phyloP scores from a whole-genome alignment of 75 land plant species.

The Pinus tabuliformis region DNA sequence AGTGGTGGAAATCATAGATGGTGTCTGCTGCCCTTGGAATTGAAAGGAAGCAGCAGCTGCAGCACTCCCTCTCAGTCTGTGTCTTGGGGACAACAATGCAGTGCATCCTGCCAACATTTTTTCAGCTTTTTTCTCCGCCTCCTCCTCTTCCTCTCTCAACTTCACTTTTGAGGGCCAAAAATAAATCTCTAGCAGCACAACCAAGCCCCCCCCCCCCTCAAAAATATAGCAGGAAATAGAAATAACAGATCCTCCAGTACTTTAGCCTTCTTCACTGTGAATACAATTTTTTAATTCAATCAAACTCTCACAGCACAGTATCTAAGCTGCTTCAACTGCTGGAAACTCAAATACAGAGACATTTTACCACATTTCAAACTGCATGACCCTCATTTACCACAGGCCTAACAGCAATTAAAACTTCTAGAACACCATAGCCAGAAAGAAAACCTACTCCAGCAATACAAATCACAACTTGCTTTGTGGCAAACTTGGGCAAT shows the following conservation, averaged over 20 bases:
- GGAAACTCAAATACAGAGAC: not conserved
- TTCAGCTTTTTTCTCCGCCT: not conserved
- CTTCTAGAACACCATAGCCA: not conserved
- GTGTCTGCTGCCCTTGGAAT: slow-evolving; percentile 5
- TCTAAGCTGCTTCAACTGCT: not conserved
- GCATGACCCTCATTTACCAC: not conserved
- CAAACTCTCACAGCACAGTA: not conserved
- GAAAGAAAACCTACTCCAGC: not conserved
- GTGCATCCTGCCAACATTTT: slow-evolving; percentile 12
- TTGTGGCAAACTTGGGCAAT: not conserved
- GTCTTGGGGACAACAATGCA: slow-evolving; percentile 6
- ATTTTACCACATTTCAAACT: not conserved
- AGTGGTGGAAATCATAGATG: not conserved
- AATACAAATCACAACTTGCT: not conserved
- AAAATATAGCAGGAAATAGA: not conserved
- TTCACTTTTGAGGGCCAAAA: not conserved
- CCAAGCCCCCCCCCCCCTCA: not conserved
- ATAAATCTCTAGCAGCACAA: not conserved
- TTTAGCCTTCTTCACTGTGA: not conserved
- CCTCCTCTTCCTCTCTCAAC: not conserved
- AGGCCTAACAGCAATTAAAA: not conserved
- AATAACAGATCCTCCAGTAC: not conserved
- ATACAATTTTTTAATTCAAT: not conserved
- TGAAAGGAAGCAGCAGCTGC: slow-evolving; percentile 3
- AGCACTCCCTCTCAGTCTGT: slow-evolving; percentile 9